A percentile compares a stretch with the other conserved stretches of the same genome.
These are phyloP conservation scores for Neocallimastix lanati DNA, from an alignment of 192 early-diverging fungal species.

Conservation along the genomic window DNA sequence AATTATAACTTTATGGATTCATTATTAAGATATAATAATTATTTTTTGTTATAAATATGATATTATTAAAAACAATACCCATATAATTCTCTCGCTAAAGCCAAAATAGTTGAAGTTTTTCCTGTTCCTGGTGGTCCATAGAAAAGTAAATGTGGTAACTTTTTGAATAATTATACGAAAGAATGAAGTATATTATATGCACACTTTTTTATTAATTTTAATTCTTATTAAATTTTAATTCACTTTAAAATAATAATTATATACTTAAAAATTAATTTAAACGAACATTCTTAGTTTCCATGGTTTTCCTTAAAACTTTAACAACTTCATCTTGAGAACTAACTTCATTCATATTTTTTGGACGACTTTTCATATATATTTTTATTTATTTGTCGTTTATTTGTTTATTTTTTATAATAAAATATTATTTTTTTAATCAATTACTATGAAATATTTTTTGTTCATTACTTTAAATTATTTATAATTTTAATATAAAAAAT, in stretches of 20 bases:
- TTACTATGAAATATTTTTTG: no score
- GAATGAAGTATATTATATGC: no score
- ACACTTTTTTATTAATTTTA: no score
- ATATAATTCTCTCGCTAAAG: conserved; percentile 66
- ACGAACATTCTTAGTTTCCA: conserved; percentile 73
- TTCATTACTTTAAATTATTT: neutral
- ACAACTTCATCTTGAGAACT: conserved; percentile 82
- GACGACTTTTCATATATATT: conserved; percentile 29
- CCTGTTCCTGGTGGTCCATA: conserved; percentile 97
- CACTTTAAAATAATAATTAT: no score
- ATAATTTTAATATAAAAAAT: neutral
- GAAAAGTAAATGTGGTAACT: conserved; percentile 90
- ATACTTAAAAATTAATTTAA: no score
- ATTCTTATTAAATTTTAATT: no score
- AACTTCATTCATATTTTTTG: conserved; percentile 67
- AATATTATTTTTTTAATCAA: no score
- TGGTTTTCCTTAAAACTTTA: conserved; percentile 55
- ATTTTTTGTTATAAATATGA: neutral
- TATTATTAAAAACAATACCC: conserved; percentile 24
- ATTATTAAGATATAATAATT: neutral
- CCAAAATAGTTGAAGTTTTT: conserved; percentile 89
- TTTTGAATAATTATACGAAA: no score
- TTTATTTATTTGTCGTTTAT: no score
- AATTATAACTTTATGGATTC: no score
- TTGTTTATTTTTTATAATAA: no score